Base-by-base conservation (phyloP, 495 filamentous ascomycete species). In the Aspergillus kassunensis region DNA sequence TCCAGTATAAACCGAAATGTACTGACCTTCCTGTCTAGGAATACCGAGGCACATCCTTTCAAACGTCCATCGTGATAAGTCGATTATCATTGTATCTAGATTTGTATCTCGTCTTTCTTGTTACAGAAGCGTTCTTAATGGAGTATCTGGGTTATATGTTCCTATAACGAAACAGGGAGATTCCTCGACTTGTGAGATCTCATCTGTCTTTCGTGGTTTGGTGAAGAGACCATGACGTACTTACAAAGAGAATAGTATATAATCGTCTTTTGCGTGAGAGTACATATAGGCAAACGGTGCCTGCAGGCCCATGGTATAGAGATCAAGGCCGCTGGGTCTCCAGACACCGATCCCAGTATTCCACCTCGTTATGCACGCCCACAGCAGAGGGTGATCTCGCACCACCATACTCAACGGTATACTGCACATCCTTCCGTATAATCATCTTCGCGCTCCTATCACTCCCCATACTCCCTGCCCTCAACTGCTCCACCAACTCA, bases 21-120 rank as follows among this genome's bases (percentile, higher is more conserved):
- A 9, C 45, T 59, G 35, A 62, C 44, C 21, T 42, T 49, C 35
- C 40, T 24, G 15, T 42, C 9, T 27, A 80, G 77, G 27, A 91
- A 88, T 61, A 91, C 87, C 6, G 87, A 91, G 66, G 87, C 87
- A 12, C 87, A 91, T 72, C 82, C 86, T 3, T 79, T 91, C 15
- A 81, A 68, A 55, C 72, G 82, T 42, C 72, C 80, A 2, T 49
- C 51, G 10, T 49, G 13, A 25, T 46, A 24, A n/a, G n/a, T n/a
- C n/a, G n/a, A n/a, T n/a, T n/a, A n/a, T n/a, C n/a, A n/a, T n/a
- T n/a, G n/a, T n/a, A n/a, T n/a, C n/a, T n/a, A n/a, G n/a, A n/a
- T n/a, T n/a, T n/a, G n/a, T n/a, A n/a, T n/a, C n/a, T n/a, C n/a
- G n/a, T n/a, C n/a, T n/a, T n/a, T n/a, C n/a, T n/a, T n/a, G n/a